Conservation (phyloP, 345 rosid species). For the Alliaria petiolata region DNA sequence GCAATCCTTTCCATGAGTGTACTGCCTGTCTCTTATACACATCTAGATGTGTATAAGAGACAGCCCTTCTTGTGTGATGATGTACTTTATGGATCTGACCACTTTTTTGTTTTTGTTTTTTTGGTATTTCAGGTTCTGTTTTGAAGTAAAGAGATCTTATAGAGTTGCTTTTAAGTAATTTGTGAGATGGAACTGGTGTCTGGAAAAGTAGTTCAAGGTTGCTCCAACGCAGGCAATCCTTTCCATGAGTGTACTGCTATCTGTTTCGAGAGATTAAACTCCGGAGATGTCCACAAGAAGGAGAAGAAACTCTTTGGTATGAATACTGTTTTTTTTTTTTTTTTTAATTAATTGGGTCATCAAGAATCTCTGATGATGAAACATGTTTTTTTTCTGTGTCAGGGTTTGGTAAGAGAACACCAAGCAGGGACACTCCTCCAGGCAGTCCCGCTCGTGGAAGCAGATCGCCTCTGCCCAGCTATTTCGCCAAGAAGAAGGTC, state of each 20-base stretch:
- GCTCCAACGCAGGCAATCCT: slow-evolving; percentile 33
- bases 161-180: background rate
- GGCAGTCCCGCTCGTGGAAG: slow-evolving; percentile 25
- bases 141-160: background rate
- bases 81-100: slow-evolving; percentile 5
- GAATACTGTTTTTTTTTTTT: background rate
- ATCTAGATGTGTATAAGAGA: too few species aligned
- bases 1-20: slow-evolving; percentile 34
- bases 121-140: background rate
- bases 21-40: slow-evolving; percentile 13
- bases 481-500: slow-evolving; percentile 28
- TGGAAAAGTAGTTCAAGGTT: slow-evolving; percentile 24
- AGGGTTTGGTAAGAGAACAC: slow-evolving; percentile 34
- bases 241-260: slow-evolving; percentile 25
- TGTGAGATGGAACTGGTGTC: slow-evolving; percentile 19
- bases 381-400: background rate
- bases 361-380: slow-evolving; percentile 10
- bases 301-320: slow-evolving; percentile 32
- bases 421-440: slow-evolving; percentile 23
- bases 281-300: slow-evolving; percentile 22
- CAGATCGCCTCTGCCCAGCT: slow-evolving; percentile 30
- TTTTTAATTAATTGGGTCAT: background rate
- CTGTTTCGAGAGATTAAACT: slow-evolving; percentile 19
- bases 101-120: background rate
- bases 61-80: background rate